Evolutionary conservation across 495 filamentous ascomycete species (phyloP).

Genomic region (Penicillium egyptiacum): DNA sequence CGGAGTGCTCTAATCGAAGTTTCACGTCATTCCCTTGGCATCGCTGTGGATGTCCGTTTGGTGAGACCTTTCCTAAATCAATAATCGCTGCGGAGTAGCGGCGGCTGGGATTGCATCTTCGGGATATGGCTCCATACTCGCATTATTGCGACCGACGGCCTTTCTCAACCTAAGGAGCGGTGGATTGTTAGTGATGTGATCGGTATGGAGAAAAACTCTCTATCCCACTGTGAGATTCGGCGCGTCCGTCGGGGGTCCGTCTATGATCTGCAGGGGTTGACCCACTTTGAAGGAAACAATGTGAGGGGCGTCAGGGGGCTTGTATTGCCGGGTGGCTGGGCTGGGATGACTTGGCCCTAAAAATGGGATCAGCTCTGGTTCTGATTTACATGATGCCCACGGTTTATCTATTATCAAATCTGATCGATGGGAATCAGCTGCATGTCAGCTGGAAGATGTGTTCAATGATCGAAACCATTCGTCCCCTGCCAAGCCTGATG

Average conservation of each 20-base stretch:
- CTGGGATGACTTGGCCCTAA: background rate
- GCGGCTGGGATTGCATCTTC: background rate
- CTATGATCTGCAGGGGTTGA: slow-evolving; percentile 22
- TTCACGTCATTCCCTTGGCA: slow-evolving; percentile 16
- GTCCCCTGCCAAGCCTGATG: slow-evolving; percentile 1
- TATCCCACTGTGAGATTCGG: slow-evolving; percentile 9
- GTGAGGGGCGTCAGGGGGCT: slow-evolving; percentile 10
- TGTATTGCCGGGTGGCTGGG: background rate
- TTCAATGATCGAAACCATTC: background rate
- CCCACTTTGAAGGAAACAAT: slow-evolving; percentile 14
- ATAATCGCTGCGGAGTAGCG: background rate
- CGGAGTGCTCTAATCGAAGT: background rate
- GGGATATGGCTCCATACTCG: background rate
- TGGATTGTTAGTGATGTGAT: slow-evolving; percentile 21
- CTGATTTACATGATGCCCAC: background rate
- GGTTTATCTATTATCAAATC: background rate
- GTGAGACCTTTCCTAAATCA: slow-evolving; percentile 1
- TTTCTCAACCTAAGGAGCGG: background rate
- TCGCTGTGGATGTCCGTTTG: slow-evolving; percentile 19
- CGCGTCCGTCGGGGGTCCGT: slow-evolving; percentile 6
- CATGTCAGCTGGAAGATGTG: background rate
- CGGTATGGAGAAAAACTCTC: slow-evolving; percentile 15
- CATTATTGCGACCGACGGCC: background rate
- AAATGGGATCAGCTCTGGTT: background rate
- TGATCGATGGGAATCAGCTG: too few species aligned